These are phyloP conservation scores for Lobulomyces angularis DNA, from an alignment of 192 early-diverging fungal species.

Conservation along the genomic window DNA sequence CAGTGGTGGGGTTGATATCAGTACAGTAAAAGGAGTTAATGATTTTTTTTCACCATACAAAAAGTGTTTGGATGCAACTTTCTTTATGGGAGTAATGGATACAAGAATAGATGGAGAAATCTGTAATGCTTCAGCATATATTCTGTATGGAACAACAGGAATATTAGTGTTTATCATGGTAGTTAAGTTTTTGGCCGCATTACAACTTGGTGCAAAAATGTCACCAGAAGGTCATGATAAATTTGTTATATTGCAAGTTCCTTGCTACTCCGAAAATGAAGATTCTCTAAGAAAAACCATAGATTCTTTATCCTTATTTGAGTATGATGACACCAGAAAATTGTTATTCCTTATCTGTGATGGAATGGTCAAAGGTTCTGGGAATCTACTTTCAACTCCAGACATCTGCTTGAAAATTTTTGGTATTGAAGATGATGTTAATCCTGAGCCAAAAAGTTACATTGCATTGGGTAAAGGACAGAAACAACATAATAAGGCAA, in stretches of 20 bases:
- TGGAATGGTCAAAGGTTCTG: constrained; percentile 92
- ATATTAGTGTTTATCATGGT: constrained; percentile 73
- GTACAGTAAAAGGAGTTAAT: too few relatives aligned
- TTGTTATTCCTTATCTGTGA: constrained; percentile 91
- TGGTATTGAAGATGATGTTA: constrained; percentile 66
- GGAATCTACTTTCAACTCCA: constrained; percentile 92
- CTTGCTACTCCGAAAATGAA: constrained; percentile 97
- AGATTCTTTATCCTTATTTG: constrained; percentile 78
- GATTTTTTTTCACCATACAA: constrained; percentile 54
- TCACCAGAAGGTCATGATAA: constrained; percentile 74
- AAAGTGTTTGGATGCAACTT: constrained; percentile 71
- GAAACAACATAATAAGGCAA: constrained; percentile 92
- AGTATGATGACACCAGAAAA: constrained; percentile 97
- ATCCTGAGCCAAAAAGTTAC: constrained; percentile 73
- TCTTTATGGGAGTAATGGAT: constrained; percentile 80
- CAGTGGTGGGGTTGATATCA: too few relatives aligned
- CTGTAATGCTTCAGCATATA: constrained; percentile 70
- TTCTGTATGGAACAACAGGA: constrained; percentile 67
- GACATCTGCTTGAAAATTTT: constrained; percentile 94
- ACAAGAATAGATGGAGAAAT: constrained; percentile 48
- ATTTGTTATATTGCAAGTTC: constrained; percentile 88
- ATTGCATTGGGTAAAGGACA: constrained; percentile 65
- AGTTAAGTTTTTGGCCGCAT: constrained; percentile 92
- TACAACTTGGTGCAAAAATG: constrained; percentile 65
- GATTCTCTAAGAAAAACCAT: constrained; percentile 83